Conservation (phyloP, 2,329 filamentous ascomycete species). For the Aspergillus sp. region DNA sequence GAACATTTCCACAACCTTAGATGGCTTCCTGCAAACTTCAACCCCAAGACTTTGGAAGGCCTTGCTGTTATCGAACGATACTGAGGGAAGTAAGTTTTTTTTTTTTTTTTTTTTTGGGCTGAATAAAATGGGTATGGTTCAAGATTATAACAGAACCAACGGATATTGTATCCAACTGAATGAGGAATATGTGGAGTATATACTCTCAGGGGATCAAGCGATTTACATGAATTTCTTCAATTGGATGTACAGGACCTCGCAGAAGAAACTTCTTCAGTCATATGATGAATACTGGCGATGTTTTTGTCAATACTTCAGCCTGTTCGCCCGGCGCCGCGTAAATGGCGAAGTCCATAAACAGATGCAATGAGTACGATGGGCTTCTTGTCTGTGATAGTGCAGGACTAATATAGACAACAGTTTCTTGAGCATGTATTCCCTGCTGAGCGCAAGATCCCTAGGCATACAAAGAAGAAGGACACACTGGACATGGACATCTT, state of each 20-base stretch:
- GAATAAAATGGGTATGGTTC: background rate
- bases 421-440: conserved; percentile 14
- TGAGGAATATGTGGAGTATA: conserved; percentile 10
- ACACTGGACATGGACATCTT: conserved; percentile 16
- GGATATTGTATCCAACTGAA: conserved; percentile 13
- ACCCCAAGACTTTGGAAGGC: conserved; percentile 10
- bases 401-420: conserved; percentile 10
- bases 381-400: background rate
- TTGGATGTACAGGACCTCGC: conserved; percentile 10
- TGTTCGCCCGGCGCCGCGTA: conserved; percentile 10
- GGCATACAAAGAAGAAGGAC: conserved; percentile 17
- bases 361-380: conserved; percentile 16
- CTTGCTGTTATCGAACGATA: background rate
- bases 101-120: no score
- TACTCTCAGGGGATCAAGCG: conserved; percentile 8
- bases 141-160: background rate
- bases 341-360: conserved; percentile 13
- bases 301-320: conserved; percentile 9
- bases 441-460: conserved; percentile 10
- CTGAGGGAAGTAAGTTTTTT: background rate
- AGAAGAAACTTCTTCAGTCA: conserved; percentile 8
- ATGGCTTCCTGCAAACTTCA: conserved; percentile 22
- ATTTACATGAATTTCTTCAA: conserved; percentile 15
- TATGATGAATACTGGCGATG: conserved; percentile 12
- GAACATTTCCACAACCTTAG: conserved; percentile 15